Percentiles rank a stretch among this genome's conserved stretches.
These are phyloP conservation scores for Mycena galopus DNA, from an alignment of 768 basidiomycete species.

Conservation along the genomic window DNA sequence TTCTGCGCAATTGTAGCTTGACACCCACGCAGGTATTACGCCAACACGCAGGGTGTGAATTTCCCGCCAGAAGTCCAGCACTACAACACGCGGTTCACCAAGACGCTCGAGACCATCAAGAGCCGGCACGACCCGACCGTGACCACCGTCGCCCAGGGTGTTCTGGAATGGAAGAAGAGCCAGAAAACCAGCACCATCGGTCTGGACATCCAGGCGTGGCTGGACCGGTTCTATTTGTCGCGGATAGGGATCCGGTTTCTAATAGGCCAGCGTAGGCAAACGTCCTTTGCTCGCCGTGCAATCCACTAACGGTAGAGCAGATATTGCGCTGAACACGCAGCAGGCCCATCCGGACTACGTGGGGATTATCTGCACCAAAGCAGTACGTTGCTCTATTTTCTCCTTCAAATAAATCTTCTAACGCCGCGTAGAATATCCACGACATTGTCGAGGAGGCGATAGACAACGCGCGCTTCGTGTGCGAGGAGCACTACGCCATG, in stretches of 20 bases:
- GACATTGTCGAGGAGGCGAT: constrained; percentile 99
- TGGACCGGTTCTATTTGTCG: constrained; percentile 97
- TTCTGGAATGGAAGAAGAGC: constrained; percentile 93
- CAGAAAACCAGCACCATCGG: constrained; percentile 80
- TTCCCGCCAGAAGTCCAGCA: constrained; percentile 96
- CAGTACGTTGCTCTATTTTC: constrained; percentile 61
- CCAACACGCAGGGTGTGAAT: constrained; percentile 72
- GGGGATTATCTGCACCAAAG: constrained; percentile 96
- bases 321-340: constrained; percentile 94
- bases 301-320: constrained; percentile 53
- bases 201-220: constrained; percentile 92
- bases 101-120: constrained; percentile 89
- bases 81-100: constrained; percentile 93
- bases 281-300: neutral
- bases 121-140: constrained; percentile 97
- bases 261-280: constrained; percentile 89
- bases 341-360: constrained; percentile 93
- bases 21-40: constrained; percentile 78
- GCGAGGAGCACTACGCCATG: constrained; percentile 96
- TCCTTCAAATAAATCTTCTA: neutral
- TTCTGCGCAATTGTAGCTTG: constrained; percentile 14
- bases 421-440: constrained; percentile 79
- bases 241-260: constrained; percentile 97
- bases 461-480: constrained; percentile 94
- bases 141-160: constrained; percentile 95